Base-by-base conservation (phyloP, 768 basidiomycete species). In the Leccinum rimulosum region DNA sequence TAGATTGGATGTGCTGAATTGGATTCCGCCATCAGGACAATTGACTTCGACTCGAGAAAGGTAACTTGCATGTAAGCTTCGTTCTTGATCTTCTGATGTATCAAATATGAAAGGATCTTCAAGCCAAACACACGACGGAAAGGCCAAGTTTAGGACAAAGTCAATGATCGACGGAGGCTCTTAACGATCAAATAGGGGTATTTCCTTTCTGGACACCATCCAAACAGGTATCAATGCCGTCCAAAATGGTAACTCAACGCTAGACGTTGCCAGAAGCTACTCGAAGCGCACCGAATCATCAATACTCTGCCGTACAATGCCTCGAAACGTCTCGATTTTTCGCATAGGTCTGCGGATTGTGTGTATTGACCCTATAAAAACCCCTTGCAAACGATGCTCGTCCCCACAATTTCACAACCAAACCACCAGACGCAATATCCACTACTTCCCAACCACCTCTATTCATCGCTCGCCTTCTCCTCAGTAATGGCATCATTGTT, bases 161-260 rank as follows among this genome's bases (percentile, higher is more conserved):
- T 8, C 36, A 15, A 38, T 38, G 15, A 38, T 38, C 36, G 36
- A 38, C 35, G 31, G 31, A 33, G 31, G 31, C 11, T 33, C 31
- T 33, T 15, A 6, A 36, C 35, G 14, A 38, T 17, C 38, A 17
- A 3, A 38, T 17, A 38, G 38, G 38, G 4, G 40, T 10, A n/a
- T 50, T 25, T 35, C 49, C 55, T 17, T 51, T 56, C 33, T 51
- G 3, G 17, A 49, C 4, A 27, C 2, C 50, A 43, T 55, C 28
- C 38, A 55, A 55, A 50, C 2, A 55, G 1, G 12, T 15, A 10
- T 56, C 55, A 56, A 56, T 27, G 49, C 8, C 3, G 10, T 30
- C 59, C 28, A 48, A 53, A 53, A 52, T 17, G 36, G 56, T 38
- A 58, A 61, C n/a, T 43, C 47, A 53, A 11, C 31, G 31, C 31